A percentile compares a stretch with the other conserved stretches of the same genome.
Evolutionary conservation across 768 basidiomycete genomes (phyloP).

Genomic region (Rhizopogon vinicolor): DNA sequence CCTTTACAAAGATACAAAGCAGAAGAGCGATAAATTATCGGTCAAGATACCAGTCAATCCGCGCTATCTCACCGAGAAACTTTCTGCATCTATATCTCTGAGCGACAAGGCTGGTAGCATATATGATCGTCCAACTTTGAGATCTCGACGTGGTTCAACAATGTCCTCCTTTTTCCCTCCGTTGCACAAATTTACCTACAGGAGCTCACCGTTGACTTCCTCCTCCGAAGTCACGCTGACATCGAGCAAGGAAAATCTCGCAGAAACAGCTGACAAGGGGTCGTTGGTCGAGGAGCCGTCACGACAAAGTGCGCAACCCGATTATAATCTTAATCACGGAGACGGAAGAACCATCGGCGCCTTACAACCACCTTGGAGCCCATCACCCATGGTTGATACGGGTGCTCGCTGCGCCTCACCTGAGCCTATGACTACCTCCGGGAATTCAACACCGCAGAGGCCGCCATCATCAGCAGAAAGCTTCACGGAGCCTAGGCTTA

Average conservation of each 20-base stretch:
- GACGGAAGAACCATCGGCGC: slow-evolving; percentile 1
- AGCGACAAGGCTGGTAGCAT: slow-evolving; percentile 15
- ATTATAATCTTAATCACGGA: background rate
- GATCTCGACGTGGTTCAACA: slow-evolving; percentile 4
- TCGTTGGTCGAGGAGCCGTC: slow-evolving; percentile 16
- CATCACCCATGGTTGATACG: slow-evolving; percentile 9
- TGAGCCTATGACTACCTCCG: slow-evolving; percentile 9
- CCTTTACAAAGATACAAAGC: slow-evolving; percentile 45
- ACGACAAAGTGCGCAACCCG: background rate
- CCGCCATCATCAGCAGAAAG: slow-evolving; percentile 12
- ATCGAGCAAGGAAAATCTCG: background rate
- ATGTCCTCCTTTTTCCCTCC: slow-evolving; percentile 10
- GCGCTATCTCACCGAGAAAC: slow-evolving; percentile 22
- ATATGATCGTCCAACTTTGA: slow-evolving; percentile 16
- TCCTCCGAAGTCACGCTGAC: slow-evolving; percentile 24
- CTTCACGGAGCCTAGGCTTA: slow-evolving; percentile 52
- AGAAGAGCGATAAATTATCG: slow-evolving; percentile 37
- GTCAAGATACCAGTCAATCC: slow-evolving; percentile 26
- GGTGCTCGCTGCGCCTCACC: slow-evolving; percentile 3
- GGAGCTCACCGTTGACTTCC: slow-evolving; percentile 13
- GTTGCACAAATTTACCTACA: slow-evolving; percentile 4
- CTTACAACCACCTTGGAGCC: slow-evolving; percentile 4
- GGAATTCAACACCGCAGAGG: slow-evolving; percentile 9
- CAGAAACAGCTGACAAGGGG: slow-evolving; percentile 6
- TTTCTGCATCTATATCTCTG: slow-evolving; percentile 10